Evolutionary conservation across 1,284 basidiomycete genomes (phyloP).

Genomic region (Sanghuangporus weigelae): DNA sequence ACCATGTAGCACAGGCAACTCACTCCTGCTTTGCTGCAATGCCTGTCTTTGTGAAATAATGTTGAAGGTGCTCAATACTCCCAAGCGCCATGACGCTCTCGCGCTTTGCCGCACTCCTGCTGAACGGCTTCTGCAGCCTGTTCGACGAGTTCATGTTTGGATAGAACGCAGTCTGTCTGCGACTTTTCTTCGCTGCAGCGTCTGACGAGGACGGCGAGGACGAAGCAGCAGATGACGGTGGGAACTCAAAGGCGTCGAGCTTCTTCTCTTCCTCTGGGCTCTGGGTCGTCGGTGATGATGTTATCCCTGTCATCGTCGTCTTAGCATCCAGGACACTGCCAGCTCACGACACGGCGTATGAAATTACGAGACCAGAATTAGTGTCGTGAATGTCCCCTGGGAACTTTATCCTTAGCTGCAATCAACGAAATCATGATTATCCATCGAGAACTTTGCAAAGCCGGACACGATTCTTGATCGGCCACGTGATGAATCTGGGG

Average conservation of each 20-base stretch:
- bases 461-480: no score
- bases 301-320: conserved; percentile 6
- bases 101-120: conserved; percentile 77
- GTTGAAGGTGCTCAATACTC: conserved; percentile 83
- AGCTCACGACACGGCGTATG: background rate
- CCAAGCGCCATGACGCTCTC: conserved; percentile 84
- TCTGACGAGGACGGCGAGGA: background rate
- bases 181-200: conserved; percentile 30
- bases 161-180: conserved; percentile 67
- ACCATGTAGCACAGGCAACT: conserved; percentile 26
- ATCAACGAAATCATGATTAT: background rate
- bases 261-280: conserved; percentile 12
- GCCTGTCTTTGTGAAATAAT: conserved; percentile 84
- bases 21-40: conserved; percentile 68
- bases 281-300: conserved; percentile 1
- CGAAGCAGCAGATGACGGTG: conserved; percentile 6
- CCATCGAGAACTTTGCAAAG: no score
- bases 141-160: conserved; percentile 64
- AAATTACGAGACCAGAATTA: background rate
- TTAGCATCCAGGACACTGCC: conserved; percentile 1
- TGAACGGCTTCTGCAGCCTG: conserved; percentile 76
- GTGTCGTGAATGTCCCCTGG: background rate
- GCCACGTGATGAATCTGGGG: no score
- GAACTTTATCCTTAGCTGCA: background rate
- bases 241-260: conserved; percentile 15